Percentiles rank a stretch among this genome's conserved stretches.
These are phyloP conservation scores for Agaricales sp. DNA, from an alignment of 1,284 basidiomycete genomes.

Conservation along the genomic window DNA sequence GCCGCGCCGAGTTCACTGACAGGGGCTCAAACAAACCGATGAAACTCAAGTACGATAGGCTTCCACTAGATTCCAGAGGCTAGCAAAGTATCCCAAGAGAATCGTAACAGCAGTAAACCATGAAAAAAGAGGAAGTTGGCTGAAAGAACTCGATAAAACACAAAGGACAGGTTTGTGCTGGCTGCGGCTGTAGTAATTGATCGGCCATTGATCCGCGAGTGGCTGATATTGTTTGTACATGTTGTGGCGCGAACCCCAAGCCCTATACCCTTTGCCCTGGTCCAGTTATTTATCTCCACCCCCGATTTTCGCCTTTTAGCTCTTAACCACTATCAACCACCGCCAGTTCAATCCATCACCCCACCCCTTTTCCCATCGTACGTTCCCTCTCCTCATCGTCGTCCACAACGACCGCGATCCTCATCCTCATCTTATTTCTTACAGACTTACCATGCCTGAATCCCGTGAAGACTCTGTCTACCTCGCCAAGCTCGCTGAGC, in stretches of 20 bases:
- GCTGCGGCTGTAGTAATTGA: too few species aligned
- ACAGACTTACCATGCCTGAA: slow-evolving; percentile 68
- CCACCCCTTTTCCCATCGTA: neutral
- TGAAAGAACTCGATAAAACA: too few species aligned
- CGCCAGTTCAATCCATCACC: neutral
- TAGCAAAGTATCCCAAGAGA: too few species aligned
- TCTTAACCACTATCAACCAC: neutral
- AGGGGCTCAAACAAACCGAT: too few species aligned
- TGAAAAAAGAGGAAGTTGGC: too few species aligned
- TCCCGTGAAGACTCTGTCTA: slow-evolving; percentile 96
- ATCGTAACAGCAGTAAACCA: too few species aligned
- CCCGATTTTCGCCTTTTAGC: neutral
- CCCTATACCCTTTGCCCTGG: neutral
- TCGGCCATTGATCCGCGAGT: too few species aligned
- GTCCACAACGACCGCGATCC: neutral
- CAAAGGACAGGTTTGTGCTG: neutral
- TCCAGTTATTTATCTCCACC: neutral
- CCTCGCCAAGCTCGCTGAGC: slow-evolving; percentile 99
- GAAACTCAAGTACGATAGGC: too few species aligned
- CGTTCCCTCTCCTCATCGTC: neutral
- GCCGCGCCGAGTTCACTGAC: too few species aligned
- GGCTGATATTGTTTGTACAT: neutral
- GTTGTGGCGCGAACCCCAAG: neutral
- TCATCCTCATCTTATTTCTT: neutral
- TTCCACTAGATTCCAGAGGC: too few species aligned